phyloP scores from a whole-genome alignment of 768 basidiomycete species.

The Hygrophoropsis aurantiaca region DNA sequence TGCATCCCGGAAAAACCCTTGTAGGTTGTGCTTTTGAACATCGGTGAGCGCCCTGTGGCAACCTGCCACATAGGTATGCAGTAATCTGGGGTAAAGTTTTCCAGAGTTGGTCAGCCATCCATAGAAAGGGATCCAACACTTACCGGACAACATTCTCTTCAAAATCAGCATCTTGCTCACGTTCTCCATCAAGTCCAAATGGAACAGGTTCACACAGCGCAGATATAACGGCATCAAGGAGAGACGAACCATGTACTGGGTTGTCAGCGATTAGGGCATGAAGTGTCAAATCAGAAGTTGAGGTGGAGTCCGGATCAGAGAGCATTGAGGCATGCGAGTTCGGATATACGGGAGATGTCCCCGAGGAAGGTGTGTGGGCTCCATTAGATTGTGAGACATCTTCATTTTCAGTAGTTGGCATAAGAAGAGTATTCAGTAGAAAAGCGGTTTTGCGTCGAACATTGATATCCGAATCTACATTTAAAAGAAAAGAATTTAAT shows the following conservation, averaged over 20 bases:
- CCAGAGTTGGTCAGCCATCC: conserved; percentile 2
- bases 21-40: conserved; percentile 29
- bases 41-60: conserved; percentile 36
- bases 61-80: conserved; percentile 50
- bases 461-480: conserved; percentile 69
- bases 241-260: conserved; percentile 29
- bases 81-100: conserved; percentile 32
- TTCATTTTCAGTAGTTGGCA: conserved; percentile 37
- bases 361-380: conserved; percentile 21
- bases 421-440: conserved; percentile 69
- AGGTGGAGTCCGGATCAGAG: conserved; percentile 47
- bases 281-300: conserved; percentile 50
- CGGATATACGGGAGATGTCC: conserved; percentile 49
- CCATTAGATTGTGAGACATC: conserved; percentile 9
- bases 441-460: conserved; percentile 81
- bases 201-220: conserved; percentile 58
- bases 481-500: conserved; percentile 4
- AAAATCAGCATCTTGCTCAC: conserved; percentile 58
- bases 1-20: conserved; percentile 21
- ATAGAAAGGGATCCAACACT: conserved; percentile 11
- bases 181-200: conserved; percentile 67
- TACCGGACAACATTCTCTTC: conserved; percentile 65
- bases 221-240: conserved; percentile 52
- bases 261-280: conserved; percentile 41
- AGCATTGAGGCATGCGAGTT: conserved; percentile 74